Evolutionary conservation across 257 asterid genomes (phyloP), one percentile per base, ranked within the genome.

Genomic region (Rhazya stricta): DNA sequence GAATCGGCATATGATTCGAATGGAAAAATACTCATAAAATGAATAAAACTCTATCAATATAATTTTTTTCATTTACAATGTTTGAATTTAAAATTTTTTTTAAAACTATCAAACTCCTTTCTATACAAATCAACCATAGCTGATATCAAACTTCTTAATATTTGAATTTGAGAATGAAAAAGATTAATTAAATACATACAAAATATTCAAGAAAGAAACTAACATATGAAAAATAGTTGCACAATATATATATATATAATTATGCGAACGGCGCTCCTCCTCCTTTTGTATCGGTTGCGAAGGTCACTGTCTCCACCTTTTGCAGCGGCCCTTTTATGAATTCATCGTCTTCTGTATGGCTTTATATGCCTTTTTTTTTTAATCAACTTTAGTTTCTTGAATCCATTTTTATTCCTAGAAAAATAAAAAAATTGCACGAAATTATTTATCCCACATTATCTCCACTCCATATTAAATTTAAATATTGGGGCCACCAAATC

Each of bases 231-330:
- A 41, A 48, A 48, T 36, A 0, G 1, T 30, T 9, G 5, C 2
- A 9, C 7, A 30, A 13, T 5, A 27, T 9, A 19, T 25, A 37
- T 12, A 54, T 0, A 11, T 3, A 34, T 0, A 43, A 61, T 6
- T 27, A 68, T 68, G 13, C 18, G 15, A 29, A 69, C 45, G 75
- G 69, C 27, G 39, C 48, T n/a, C n/a, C 57, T 67, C 73, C 60
- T 76, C 4, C 73, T 51, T 34, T 66, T 6, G 8, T n/a, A 9
- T n/a, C 15, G 27, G 15, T 23, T 12, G 54, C 13, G n/a, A 53
- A 67, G 62, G 73, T 79, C 79, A 66, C 25, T 43, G 70, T 73
- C 71, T 73, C 23, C 51, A 74, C 61, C 73, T 69, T 79, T 69
- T 69, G 51, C 45, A 18, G 12, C 54, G 53, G 37, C 25, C 19